phyloP scores from a whole-genome alignment of 2,329 filamentous ascomycete genomes.

The Sporothrix inflata region DNA sequence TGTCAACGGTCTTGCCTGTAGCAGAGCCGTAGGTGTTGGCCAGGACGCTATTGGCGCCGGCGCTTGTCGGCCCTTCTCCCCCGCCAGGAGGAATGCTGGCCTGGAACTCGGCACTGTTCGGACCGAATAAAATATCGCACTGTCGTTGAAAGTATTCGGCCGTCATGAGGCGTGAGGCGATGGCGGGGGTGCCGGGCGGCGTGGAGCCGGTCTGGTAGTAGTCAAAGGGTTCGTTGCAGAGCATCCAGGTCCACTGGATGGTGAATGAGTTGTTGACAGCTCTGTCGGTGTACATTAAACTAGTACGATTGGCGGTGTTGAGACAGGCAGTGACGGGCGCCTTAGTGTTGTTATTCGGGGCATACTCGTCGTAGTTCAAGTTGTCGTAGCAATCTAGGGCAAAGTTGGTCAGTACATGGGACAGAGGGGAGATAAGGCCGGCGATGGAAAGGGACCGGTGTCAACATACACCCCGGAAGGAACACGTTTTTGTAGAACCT shows the following conservation, averaged over 20 bases:
- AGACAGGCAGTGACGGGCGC: constrained; percentile 51
- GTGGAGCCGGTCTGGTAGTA: constrained; percentile 60
- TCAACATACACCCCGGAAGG: constrained; percentile 51
- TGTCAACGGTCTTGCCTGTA: constrained; percentile 49
- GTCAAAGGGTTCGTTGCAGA: constrained; percentile 65
- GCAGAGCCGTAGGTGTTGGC: constrained; percentile 47
- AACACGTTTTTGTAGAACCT: constrained; percentile 53
- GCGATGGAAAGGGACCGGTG: neutral
- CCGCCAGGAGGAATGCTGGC: neutral
- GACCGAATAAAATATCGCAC: constrained; percentile 60
- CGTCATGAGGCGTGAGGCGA: constrained; percentile 56
- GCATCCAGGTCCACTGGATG: constrained; percentile 63
- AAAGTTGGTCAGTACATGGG: neutral
- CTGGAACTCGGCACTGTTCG: constrained; percentile 28
- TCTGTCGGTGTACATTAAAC: constrained; percentile 54
- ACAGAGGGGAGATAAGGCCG: neutral
- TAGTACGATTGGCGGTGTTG: constrained; percentile 55
- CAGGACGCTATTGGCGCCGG: neutral
- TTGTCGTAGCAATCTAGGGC: constrained; percentile 42
- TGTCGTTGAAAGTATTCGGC: constrained; percentile 58
- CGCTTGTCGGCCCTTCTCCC: neutral
- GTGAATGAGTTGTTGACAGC: constrained; percentile 50
- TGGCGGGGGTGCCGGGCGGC: constrained; percentile 47
- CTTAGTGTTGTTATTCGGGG: constrained; percentile 38
- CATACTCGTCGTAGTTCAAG: constrained; percentile 53